A percentile compares a stretch with the other conserved stretches of the same genome.
Evolutionary conservation across 176 grass and related monocot species (phyloP).

Genomic region (Hordeum vulgare): MorexV3_pseudomolecules_assembly NC_058524.1:304118996-304119495

Average conservation of each 20-base stretch:
- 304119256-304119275: slow-evolving; percentile 51
- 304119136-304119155: neutral
- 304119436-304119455: slow-evolving; percentile 47
- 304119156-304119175: neutral
- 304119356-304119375: neutral
- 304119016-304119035: neutral
- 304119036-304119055: neutral
- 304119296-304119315: slow-evolving; percentile 93
- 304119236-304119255: slow-evolving; percentile 83
- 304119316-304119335: slow-evolving; percentile 51
- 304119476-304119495: slow-evolving; percentile 84
- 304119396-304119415: slow-evolving; percentile 41
- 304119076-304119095: neutral
- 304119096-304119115: neutral
- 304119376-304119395: slow-evolving; percentile 7
- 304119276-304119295: slow-evolving; percentile 63
- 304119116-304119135: neutral
- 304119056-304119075: neutral
- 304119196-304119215: slow-evolving; percentile 45
- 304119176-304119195: slow-evolving; percentile 15
- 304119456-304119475: slow-evolving; percentile 55
- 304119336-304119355: slow-evolving; percentile 12
- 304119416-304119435: slow-evolving; percentile 59
- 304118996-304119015: neutral
- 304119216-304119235: slow-evolving; percentile 91